Percentiles rank a stretch among this genome's conserved stretches.
Conservation (phyloP, 306 rosid genomes). For the Cyclanthera cordifolia region DNA sequence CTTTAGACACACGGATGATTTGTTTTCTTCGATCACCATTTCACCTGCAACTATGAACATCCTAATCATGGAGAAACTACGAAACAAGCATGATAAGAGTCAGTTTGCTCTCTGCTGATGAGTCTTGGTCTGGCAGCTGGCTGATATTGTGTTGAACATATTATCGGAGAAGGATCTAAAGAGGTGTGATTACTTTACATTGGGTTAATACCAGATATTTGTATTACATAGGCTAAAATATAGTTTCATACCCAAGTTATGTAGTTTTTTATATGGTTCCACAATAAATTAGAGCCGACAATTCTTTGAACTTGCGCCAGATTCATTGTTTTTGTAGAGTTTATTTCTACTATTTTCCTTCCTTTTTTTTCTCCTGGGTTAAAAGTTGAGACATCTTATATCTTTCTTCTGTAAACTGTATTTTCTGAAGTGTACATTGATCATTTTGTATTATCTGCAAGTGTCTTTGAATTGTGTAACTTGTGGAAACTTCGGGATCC, state of each 20-base stretch:
- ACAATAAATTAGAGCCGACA: neutral
- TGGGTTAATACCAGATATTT: neutral
- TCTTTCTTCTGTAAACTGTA: constrained; percentile 3
- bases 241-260: neutral
- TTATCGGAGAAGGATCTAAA: neutral
- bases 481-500: neutral
- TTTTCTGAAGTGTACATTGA: constrained; percentile 3
- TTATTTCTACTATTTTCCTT: neutral
- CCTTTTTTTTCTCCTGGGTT: constrained; percentile 1
- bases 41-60: constrained; percentile 5
- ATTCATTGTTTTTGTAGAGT: constrained; percentile 12
- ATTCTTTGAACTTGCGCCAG: neutral
- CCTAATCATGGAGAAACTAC: neutral
- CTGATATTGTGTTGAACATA: neutral
- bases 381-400: neutral
- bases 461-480: neutral
- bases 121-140: neutral
- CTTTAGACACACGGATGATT: constrained; percentile 22
- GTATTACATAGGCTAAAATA: neutral
- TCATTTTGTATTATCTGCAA: neutral
- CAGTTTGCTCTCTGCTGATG: neutral
- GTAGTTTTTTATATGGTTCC: neutral
- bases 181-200: neutral
- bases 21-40: neutral
- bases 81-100: neutral